Evolutionary conservation across 306 rosid genomes (phyloP), one percentile per base, ranked within the genome.

Genomic region (Dalbergia cultrata): DNA sequence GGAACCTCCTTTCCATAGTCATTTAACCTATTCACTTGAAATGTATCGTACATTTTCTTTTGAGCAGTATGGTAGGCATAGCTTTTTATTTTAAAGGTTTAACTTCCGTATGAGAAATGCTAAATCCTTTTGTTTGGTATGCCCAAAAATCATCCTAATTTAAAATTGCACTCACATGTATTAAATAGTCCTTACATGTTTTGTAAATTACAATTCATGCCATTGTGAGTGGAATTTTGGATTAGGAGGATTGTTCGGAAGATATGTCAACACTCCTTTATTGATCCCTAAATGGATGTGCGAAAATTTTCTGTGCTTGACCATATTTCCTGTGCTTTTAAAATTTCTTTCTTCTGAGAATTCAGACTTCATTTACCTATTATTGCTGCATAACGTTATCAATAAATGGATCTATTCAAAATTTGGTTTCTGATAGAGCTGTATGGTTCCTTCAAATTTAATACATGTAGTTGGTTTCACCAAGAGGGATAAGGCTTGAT

Each of bases 401-500:
- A 52, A 52, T 68, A 6, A 47, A 43, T 22, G 9, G 43, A 14
- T 66, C 66, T 44, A 54, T 73, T 45, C 22, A 66, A 74, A 73
- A 63, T 11, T 44, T 8, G 13, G 50, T 11, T 8, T n/a, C n/a
- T n/a, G n/a, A 26, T 26, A 26, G 31, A 26, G 50, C 26, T 74
- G 56, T 47, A 74, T 58, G 72, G 21, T 68, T 4, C 19, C 19
- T 5, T 52, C 16, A 7, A 60, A 49, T 53, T 59, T 56, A 14
- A 50, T 68, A 17, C 8, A 7, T 35, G 59, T 11, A 19, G 50
- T 61, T 50, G 43, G 16, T 50, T 65, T 54, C 26, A 35, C 35
- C 9, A 21, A 73, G 61, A 54, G n/a, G 35, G 21, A 54, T 18
- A 57, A 78, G 34, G 13, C 56, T 50, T 76, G 57, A 53, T 66